These are phyloP conservation scores for Yamadazyma sp. DNA, from an alignment of 1,139 yeast species.

Conservation along the genomic window DNA sequence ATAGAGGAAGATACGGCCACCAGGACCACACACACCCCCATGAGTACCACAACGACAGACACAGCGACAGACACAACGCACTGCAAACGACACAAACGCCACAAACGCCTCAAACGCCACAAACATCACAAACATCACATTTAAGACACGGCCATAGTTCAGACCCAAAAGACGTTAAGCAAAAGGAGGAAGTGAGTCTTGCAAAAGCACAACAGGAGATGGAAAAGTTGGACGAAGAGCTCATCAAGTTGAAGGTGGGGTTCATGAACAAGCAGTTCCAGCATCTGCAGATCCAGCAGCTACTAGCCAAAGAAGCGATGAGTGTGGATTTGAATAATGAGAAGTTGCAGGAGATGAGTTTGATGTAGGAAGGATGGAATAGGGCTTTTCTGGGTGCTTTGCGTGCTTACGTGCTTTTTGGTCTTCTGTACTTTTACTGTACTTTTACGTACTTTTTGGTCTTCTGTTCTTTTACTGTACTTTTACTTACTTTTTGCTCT, in stretches of 20 bases:
- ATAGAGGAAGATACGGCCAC: background rate
- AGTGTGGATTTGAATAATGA: conserved; percentile 40
- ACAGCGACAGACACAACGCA: conserved; percentile 1
- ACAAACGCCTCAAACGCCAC: too few species aligned
- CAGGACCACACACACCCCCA: background rate
- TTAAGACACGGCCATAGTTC: background rate
- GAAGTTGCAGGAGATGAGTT: conserved; percentile 43
- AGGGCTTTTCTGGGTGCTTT: background rate
- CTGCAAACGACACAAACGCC: background rate
- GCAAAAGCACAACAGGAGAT: conserved; percentile 3
- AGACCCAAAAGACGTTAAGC: background rate
- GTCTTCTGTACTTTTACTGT: background rate
- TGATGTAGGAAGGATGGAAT: conserved; percentile 19
- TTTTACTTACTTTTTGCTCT: too few species aligned
- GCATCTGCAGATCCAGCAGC: conserved; percentile 28
- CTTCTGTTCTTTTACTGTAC: too few species aligned
- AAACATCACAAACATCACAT: too few species aligned
- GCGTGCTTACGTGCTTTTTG: background rate
- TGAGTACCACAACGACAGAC: conserved; percentile 1
- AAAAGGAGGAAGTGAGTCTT: background rate
- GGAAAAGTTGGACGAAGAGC: conserved; percentile 15
- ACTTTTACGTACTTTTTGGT: background rate
- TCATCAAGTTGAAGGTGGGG: conserved; percentile 27
- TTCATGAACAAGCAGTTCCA: conserved; percentile 24
- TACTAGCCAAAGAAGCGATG: conserved; percentile 32